A percentile compares a stretch with the other conserved stretches of the same genome.
phyloP scores from a whole-genome alignment of 345 rosid genomes.

The Syzygium grande region DNA sequence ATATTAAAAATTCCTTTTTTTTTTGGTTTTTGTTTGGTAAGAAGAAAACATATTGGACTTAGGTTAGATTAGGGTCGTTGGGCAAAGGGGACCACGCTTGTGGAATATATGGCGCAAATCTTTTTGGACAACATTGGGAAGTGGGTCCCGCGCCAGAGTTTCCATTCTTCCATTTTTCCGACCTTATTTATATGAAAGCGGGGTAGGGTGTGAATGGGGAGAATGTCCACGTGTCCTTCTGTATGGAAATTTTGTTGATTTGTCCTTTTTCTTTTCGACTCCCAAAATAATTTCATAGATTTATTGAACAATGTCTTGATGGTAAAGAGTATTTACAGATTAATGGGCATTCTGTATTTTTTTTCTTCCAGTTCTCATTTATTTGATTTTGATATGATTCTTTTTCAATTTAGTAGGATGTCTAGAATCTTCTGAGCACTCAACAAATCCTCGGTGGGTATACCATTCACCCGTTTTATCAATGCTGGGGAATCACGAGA shows the following conservation, averaged over 20 bases:
- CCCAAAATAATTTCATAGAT: neutral
- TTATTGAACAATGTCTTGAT: neutral
- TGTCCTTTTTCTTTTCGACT: neutral
- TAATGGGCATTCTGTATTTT: neutral
- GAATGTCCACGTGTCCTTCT: neutral
- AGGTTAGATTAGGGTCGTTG: neutral
- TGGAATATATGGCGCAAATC: neutral
- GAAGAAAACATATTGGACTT: neutral
- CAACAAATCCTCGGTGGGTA: rapidly evolving
- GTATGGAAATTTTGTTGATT: neutral
- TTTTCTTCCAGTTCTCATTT: neutral
- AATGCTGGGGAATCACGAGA: rapidly evolving
- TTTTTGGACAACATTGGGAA: neutral
- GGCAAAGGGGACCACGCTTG: neutral
- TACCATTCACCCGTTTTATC: neutral
- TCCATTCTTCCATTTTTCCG: neutral
- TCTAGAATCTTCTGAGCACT: rapidly evolving
- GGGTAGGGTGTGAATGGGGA: neutral
- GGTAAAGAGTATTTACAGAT: neutral
- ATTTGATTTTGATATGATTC: neutral
- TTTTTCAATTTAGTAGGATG: neutral
- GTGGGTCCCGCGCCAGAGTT: neutral
- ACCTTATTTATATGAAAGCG: neutral
- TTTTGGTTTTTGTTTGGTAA: neutral
- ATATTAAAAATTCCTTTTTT: no score